These are phyloP conservation scores for Amaranthus tricolor DNA, from an alignment of 179 eudicot species.

Conservation along the genomic window DNA sequence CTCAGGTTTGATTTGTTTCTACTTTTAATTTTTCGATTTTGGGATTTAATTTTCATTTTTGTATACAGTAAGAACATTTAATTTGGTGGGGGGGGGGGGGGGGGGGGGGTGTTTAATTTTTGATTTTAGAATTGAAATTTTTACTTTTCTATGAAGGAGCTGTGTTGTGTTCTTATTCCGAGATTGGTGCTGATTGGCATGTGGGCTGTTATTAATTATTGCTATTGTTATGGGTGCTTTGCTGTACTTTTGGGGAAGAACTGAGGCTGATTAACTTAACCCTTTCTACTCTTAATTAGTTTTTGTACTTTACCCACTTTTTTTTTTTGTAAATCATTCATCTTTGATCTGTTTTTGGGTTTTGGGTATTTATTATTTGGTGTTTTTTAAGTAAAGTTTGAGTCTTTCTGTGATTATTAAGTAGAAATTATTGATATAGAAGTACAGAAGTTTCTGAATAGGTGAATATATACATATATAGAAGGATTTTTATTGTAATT, in stretches of 20 bases:
- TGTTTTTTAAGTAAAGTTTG: neutral
- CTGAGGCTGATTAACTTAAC: constrained; percentile 28
- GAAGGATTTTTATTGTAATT: neutral
- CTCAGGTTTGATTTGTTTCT: too few relatives aligned
- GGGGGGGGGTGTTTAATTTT: neutral
- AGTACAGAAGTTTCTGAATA: neutral
- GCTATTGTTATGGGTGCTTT: constrained; percentile 31
- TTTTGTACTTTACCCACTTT: neutral
- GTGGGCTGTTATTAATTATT: constrained; percentile 34
- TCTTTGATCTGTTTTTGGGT: constrained; percentile 17
- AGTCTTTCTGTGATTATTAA: constrained; percentile 6
- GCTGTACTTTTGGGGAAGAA: constrained; percentile 29
- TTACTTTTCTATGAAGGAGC: constrained; percentile 12
- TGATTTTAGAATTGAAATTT: neutral
- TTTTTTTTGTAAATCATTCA: constrained; percentile 2
- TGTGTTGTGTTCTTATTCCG: neutral
- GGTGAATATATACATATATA: neutral
- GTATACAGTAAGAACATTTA: too few relatives aligned
- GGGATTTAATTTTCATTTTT: too few relatives aligned
- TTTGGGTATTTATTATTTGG: neutral
- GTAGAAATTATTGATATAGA: neutral
- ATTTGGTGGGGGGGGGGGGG: too few relatives aligned
- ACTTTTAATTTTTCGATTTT: too few relatives aligned
- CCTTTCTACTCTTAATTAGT: neutral
- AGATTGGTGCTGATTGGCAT: constrained; percentile 26